Conservation (phyloP, 2,329 filamentous ascomycete species). For the Diaporthe sp. region DNA sequence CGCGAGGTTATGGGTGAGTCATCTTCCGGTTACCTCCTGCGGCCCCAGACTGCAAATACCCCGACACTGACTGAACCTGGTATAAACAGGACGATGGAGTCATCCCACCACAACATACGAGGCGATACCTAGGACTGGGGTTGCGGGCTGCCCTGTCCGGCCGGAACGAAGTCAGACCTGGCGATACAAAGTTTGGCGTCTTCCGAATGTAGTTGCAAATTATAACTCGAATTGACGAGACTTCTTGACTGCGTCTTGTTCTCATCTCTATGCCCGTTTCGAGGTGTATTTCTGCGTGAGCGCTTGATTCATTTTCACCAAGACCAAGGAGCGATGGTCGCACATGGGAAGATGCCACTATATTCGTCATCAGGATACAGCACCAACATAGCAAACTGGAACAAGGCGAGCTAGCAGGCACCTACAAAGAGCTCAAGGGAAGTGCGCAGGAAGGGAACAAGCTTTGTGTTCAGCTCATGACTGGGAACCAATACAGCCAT, state of each 20-base stretch:
- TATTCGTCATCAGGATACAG: not conserved
- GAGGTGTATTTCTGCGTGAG: not conserved
- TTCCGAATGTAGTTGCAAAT: constrained; percentile 76
- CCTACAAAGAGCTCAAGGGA: not conserved
- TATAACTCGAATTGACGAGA: not conserved
- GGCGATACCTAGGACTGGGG: constrained; percentile 78
- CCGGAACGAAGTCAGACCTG: constrained; percentile 68
- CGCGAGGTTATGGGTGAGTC: constrained; percentile 84
- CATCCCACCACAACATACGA: constrained; percentile 81
- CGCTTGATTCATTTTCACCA: not conserved
- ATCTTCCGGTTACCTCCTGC: not conserved
- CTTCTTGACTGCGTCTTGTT: not conserved
- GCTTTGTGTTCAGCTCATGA: not conserved
- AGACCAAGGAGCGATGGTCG: not conserved
- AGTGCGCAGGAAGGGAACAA: not conserved
- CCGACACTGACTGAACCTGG: constrained; percentile 3
- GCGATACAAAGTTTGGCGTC: constrained; percentile 79
- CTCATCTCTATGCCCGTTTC: too few species aligned
- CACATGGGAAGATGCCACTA: not conserved
- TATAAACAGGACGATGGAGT: constrained; percentile 75
- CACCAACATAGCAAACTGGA: not conserved
- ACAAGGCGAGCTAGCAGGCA: not conserved
- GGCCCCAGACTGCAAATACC: not conserved
- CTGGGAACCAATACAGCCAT: not conserved
- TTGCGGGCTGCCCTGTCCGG: constrained; percentile 78